A percentile compares a stretch with the other conserved stretches of the same genome.
These are phyloP conservation scores for Hirsutella rhossiliensis DNA, from an alignment of 2,329 filamentous ascomycete genomes.

Conservation along the genomic window DNA sequence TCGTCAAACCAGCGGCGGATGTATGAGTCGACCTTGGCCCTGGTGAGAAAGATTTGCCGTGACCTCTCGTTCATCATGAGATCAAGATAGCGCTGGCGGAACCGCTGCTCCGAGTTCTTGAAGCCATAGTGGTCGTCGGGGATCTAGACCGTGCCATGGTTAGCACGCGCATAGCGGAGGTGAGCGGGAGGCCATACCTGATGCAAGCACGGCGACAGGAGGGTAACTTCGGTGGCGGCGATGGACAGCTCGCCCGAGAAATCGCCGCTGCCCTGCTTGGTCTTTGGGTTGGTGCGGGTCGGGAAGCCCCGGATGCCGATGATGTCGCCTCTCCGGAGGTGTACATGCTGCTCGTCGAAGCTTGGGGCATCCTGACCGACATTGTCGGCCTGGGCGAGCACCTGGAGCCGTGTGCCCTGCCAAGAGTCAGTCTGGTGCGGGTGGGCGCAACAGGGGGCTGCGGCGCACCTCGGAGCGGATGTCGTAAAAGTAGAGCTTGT, in stretches of 20 bases:
- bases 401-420: slow-evolving; percentile 60
- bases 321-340: slow-evolving; percentile 82
- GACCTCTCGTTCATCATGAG: slow-evolving; percentile 91
- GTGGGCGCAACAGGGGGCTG: no score
- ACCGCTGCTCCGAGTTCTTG: slow-evolving; percentile 88
- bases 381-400: slow-evolving; percentile 83
- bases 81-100: slow-evolving; percentile 88
- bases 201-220: slow-evolving; percentile 85
- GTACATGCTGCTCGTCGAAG: slow-evolving; percentile 83
- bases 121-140: slow-evolving; percentile 89
- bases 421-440: not conserved
- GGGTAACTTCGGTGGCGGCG: slow-evolving; percentile 74
- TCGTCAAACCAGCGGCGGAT: slow-evolving; percentile 83
- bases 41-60: slow-evolving; percentile 70
- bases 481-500: slow-evolving; percentile 88
- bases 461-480: slow-evolving; percentile 22
- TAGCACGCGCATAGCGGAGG: slow-evolving; percentile 23
- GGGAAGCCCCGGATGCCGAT: slow-evolving; percentile 40
- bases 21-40: slow-evolving; percentile 79
- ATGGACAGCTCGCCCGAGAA: slow-evolving; percentile 73
- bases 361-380: slow-evolving; percentile 49
- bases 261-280: slow-evolving; percentile 62
- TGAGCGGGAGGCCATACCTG: slow-evolving; percentile 28
- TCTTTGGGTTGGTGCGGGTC: slow-evolving; percentile 72
- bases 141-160: slow-evolving; percentile 12